Evolutionary conservation across 495 filamentous ascomycete species (phyloP).

Genomic region (Chaetomium cochliodes): DNA sequence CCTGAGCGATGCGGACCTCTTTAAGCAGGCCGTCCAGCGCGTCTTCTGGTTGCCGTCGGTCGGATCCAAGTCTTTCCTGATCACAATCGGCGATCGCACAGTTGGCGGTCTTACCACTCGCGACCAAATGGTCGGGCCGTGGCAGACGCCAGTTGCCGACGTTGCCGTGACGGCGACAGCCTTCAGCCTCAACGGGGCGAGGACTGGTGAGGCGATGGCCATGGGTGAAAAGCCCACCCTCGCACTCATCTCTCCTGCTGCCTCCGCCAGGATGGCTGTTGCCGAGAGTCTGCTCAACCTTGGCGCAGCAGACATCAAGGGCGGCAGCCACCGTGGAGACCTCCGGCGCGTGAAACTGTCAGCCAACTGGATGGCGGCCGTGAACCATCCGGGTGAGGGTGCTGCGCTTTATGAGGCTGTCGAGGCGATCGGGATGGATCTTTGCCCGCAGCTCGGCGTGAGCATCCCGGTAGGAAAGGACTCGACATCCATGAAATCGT

Average conservation of each 20-base stretch:
- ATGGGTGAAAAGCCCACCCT: slow-evolving; percentile 94
- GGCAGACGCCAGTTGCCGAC: slow-evolving; percentile 94
- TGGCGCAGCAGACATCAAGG: slow-evolving; percentile 78
- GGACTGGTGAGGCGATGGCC: slow-evolving; percentile 90
- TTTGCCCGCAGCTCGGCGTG: slow-evolving; percentile 76
- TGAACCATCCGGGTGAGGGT: slow-evolving; percentile 88
- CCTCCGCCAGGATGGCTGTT: slow-evolving; percentile 96
- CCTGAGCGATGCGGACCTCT: slow-evolving; percentile 59
- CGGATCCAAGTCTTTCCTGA: slow-evolving; percentile 93
- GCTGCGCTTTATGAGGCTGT: slow-evolving; percentile 94
- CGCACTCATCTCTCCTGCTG: slow-evolving; percentile 84
- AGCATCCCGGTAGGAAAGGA: slow-evolving; percentile 97
- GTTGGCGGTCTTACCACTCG: slow-evolving; percentile 85
- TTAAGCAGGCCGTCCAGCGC: slow-evolving; percentile 72
- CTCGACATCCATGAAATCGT: slow-evolving; percentile 98
- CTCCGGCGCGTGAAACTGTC: slow-evolving; percentile 79
- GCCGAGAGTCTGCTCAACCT: slow-evolving; percentile 92
- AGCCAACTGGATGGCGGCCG: slow-evolving; percentile 98
- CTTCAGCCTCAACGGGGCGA: slow-evolving; percentile 59
- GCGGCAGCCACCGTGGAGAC: slow-evolving; percentile 46
- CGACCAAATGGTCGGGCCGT: slow-evolving; percentile 95
- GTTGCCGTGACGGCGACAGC: slow-evolving; percentile 87
- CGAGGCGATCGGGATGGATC: slow-evolving; percentile 85
- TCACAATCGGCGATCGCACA: slow-evolving; percentile 90
- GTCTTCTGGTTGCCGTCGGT: slow-evolving; percentile 85